Conservation (phyloP, 352 stramenopile species). For the Ochromonadaceae sp. region DNA sequence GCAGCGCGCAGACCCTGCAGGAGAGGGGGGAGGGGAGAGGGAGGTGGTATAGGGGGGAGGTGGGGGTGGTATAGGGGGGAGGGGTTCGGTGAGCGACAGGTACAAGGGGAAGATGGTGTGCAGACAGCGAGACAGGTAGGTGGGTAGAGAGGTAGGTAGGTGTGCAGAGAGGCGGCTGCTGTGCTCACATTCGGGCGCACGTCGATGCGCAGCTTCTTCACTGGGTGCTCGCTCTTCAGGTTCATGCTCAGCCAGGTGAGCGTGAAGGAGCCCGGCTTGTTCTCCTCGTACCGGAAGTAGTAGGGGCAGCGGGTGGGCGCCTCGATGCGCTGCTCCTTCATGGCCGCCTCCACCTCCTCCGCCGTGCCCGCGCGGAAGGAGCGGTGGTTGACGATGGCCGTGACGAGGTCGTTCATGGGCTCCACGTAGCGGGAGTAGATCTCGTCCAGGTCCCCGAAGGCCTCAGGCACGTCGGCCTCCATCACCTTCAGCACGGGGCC, state of each 20-base stretch:
- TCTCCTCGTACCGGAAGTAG: not conserved
- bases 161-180: no score
- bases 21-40: not conserved
- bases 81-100: not conserved
- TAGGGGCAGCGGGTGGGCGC: not conserved
- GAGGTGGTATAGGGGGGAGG: not conserved
- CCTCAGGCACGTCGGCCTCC: not conserved
- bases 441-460: constrained; percentile 14
- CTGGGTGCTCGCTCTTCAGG: not conserved
- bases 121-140: no score
- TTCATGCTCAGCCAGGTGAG: not conserved
- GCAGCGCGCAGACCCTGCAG: not conserved
- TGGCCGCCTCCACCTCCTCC: constrained; percentile 8
- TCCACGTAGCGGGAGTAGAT: constrained; percentile 16
- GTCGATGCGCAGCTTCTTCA: not conserved
- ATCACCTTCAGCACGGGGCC: not conserved
- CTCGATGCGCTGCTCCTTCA: not conserved
- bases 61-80: not conserved
- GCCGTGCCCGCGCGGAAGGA: not conserved
- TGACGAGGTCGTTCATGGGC: constrained; percentile 20
- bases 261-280: not conserved
- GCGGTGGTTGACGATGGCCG: not conserved
- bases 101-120: not conserved
- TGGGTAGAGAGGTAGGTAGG: no score
- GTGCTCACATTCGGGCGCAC: not conserved